These are phyloP conservation scores for Isabelozyma heimii DNA, from an alignment of 805 yeast genomes.

Conservation along the genomic window DNA sequence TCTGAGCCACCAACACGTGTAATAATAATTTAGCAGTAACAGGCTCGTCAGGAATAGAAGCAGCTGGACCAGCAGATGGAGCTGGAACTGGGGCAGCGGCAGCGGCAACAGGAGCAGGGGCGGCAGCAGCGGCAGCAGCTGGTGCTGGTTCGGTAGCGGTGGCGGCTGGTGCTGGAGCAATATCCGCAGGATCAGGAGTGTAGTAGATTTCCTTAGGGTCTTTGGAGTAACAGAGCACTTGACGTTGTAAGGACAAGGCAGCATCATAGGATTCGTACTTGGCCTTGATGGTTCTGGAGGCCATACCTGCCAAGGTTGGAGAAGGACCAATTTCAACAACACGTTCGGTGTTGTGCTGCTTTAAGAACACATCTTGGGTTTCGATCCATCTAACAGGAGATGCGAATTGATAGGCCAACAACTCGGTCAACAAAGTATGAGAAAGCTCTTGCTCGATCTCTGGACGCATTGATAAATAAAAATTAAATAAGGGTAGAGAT, in stretches of 20 bases:
- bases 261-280: constrained; percentile 98
- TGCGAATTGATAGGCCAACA: constrained; percentile 97
- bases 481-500: no score
- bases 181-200: constrained; percentile 74
- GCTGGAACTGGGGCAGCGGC: constrained; percentile 60
- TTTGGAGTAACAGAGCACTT: constrained; percentile 91
- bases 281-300: constrained; percentile 89
- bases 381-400: constrained; percentile 99
- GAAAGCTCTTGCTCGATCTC: constrained; percentile 98
- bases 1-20: constrained; percentile 91
- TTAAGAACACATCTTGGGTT: constrained; percentile 95
- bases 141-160: constrained; percentile 17
- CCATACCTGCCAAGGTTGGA: constrained; percentile 98
- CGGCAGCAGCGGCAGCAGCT: constrained; percentile 45
- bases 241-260: constrained; percentile 89
- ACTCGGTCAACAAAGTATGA: constrained; percentile 89
- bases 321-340: constrained; percentile 99
- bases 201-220: constrained; percentile 96
- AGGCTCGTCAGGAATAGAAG: constrained; percentile 85
- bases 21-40: constrained; percentile 78
- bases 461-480: constrained; percentile 61
- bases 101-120: constrained; percentile 54
- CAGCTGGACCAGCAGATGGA: constrained; percentile 73
- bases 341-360: constrained; percentile 92
- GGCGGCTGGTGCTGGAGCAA: constrained; percentile 32